phyloP scores from a whole-genome alignment of 2,329 filamentous ascomycete genomes.

The Stachybotrys echinatus region DNA sequence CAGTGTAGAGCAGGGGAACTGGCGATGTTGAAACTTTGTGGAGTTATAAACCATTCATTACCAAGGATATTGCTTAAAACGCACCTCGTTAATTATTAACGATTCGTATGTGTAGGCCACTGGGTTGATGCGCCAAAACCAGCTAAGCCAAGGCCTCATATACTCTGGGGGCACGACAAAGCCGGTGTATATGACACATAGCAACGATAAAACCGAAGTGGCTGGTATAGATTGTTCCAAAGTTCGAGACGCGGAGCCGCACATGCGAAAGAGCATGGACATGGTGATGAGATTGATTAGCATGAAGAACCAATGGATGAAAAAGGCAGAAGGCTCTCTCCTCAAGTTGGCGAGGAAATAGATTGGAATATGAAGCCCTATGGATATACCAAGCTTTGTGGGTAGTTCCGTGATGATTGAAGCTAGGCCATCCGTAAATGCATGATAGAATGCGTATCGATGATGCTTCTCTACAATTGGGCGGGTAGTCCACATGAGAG shows the following conservation, averaged over 20 bases:
- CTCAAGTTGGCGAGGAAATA: constrained; percentile 87
- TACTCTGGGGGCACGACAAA: not conserved
- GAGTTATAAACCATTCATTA: constrained; percentile 2
- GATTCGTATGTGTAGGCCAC: constrained; percentile 44
- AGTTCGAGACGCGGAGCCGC: constrained; percentile 15
- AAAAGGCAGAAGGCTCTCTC: constrained; percentile 70
- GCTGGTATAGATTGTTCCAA: not conserved
- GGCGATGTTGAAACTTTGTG: not conserved
- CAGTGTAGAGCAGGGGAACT: not conserved
- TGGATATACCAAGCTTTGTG: constrained; percentile 65
- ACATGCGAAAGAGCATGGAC: constrained; percentile 55
- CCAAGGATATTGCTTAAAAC: constrained; percentile 5
- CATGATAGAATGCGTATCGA: constrained; percentile 84
- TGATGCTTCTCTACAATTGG: constrained; percentile 88
- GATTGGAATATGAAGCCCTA: constrained; percentile 72
- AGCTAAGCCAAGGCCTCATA: constrained; percentile 19
- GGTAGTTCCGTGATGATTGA: constrained; percentile 86
- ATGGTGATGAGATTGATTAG: constrained; percentile 67
- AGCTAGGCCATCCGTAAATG: constrained; percentile 79
- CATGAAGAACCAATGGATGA: constrained; percentile 76
- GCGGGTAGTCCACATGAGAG: constrained; percentile 70
- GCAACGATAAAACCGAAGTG: not conserved
- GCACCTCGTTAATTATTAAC: constrained; percentile 12
- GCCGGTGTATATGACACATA: constrained; percentile 17
- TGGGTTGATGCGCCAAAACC: constrained; percentile 60